These are phyloP conservation scores for Suillus clintonianus DNA, from an alignment of 768 basidiomycete genomes.

Conservation along the genomic window DNA sequence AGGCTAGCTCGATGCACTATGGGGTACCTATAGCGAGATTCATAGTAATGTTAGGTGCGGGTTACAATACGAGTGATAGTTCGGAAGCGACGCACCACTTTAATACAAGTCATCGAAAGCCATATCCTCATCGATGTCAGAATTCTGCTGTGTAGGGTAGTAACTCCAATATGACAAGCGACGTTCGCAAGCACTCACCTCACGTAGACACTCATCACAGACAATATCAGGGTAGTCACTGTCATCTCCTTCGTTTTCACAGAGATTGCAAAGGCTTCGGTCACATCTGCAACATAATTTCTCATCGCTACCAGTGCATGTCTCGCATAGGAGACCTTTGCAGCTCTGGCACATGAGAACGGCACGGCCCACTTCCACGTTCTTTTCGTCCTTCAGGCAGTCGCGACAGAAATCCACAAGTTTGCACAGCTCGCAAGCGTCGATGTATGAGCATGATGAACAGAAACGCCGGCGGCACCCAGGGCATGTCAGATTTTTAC, in stretches of 20 bases:
- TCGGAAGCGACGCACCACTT: no score
- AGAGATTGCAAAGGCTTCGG: not conserved
- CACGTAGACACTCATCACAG: not conserved
- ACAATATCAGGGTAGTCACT: not conserved
- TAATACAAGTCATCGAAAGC: no score
- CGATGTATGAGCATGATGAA: slow-evolving; percentile 1
- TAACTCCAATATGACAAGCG: not conserved
- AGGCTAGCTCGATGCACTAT: not conserved
- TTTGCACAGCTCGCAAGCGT: not conserved
- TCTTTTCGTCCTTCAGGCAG: not conserved
- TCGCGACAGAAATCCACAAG: slow-evolving; percentile 1
- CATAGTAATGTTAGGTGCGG: not conserved
- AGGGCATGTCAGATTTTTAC: not conserved
- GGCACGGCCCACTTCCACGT: not conserved
- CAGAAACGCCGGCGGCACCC: slow-evolving; percentile 1
- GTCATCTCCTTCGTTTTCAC: not conserved
- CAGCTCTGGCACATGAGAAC: not conserved
- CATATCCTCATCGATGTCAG: no score
- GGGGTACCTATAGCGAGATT: not conserved
- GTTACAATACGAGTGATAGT: not conserved
- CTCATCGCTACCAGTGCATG: not conserved
- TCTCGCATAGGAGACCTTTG: not conserved
- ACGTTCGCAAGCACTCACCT: not conserved
- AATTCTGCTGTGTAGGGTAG: not conserved
- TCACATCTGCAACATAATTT: not conserved